Conservation (phyloP, 73 alveolate genomes). For the Paramecium biaurelia region DNA sequence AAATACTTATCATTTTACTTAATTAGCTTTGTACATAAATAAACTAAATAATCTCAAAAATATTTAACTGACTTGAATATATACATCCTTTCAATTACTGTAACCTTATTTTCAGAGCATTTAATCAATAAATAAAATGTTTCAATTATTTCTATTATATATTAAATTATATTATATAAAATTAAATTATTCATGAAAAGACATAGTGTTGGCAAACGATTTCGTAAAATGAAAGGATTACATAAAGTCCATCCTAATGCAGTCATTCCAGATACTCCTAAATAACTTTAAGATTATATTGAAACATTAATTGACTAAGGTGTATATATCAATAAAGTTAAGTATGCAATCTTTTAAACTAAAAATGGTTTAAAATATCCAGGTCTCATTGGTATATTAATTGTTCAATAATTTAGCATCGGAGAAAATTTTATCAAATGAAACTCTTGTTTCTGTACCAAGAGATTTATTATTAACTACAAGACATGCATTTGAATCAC, state of each 20-base stretch:
- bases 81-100: background rate
- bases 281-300: background rate
- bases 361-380: conserved; percentile 59
- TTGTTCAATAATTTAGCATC: background rate
- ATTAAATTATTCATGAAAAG: background rate
- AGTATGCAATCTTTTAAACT: conserved; percentile 46
- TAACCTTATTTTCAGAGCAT: too few species aligned
- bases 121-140: too few species aligned
- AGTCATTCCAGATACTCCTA: background rate
- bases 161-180: background rate
- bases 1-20: too few species aligned
- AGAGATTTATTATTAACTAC: conserved; percentile 37
- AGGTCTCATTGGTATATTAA: conserved; percentile 16
- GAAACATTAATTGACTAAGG: background rate
- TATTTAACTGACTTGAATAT: too few species aligned
- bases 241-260: background rate
- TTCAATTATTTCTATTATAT: background rate
- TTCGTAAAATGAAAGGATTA: background rate
- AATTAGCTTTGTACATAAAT: too few species aligned
- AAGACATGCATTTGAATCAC: conserved; percentile 42
- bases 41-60: background rate
- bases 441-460: conserved; percentile 49
- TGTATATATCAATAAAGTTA: background rate
- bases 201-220: background rate
- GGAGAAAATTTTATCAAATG: conserved; percentile 47